Base-by-base conservation (phyloP, 2,329 filamentous ascomycete species). In the Penicillium decumbens region DNA sequence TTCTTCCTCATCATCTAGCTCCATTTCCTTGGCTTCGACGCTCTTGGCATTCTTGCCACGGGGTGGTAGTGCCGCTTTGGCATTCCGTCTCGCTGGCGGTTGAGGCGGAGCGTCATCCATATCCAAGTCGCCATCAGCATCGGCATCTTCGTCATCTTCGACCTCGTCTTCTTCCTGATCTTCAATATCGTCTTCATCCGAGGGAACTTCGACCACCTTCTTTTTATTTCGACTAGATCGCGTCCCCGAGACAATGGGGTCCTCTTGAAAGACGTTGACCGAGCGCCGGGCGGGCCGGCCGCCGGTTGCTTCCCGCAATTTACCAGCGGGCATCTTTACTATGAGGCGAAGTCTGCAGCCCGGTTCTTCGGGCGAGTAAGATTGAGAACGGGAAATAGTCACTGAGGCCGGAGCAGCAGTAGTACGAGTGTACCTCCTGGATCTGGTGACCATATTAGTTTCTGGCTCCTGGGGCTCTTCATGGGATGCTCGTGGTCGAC, bases 241-340 rank as follows among this genome's bases (percentile, higher is more conserved):
- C 4, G 74, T 73, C 10, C 72, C 74, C 25, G 68, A 72, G 13
- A 77, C 57, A 43, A 76, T 74, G 41, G 73, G 70, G 18, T 73
- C 67, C 4, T 75, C 72, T 32, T 71, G 71, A 38, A 77, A 74
- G 12, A 73, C 71, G 56, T 77, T 76, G 53, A 67, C 60, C 28
- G 63, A 62, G 44, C 67, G 66, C 48, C 63, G 61, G 45, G 54
- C 55, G 27, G 60, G 55, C 30, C 67, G 58, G 49, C 57, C 58
- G 50, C 64, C 65, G 41, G 71, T 77, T 24, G 72, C 74, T 57
- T 77, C 75, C 28, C 75, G 74, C 47, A 77, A 62, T 61, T 75
- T 77, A 59, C 68, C 75, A 18, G 74, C 69, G 15, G 75, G 72
- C 69, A 77, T 76, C 56, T 74, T 78, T 43, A 78, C 69, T 5